Percentiles rank a stretch among this genome's conserved stretches.
These are phyloP conservation scores for Piloderma croceum DNA, from an alignment of 768 basidiomycete genomes.

Conservation along the genomic window DNA sequence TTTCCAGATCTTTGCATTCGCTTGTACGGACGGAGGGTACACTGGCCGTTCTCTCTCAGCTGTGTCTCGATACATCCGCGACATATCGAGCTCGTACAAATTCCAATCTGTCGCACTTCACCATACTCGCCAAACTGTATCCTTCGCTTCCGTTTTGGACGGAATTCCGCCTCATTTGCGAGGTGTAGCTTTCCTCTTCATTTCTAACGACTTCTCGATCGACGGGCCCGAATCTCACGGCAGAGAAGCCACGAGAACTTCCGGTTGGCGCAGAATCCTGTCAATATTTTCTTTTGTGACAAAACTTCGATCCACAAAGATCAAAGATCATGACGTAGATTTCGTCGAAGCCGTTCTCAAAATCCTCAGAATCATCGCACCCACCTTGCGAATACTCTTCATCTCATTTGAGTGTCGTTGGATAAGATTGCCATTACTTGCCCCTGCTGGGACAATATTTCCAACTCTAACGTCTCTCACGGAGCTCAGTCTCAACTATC, in stretches of 20 bases:
- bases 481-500: too few species aligned
- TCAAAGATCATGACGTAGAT: neutral
- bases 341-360: slow-evolving; percentile 1
- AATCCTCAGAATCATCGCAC: slow-evolving; percentile 17
- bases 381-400: slow-evolving; percentile 20
- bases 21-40: slow-evolving; percentile 31
- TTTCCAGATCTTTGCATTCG: slow-evolving; percentile 25
- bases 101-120: slow-evolving; percentile 26
- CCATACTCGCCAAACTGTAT: slow-evolving; percentile 20
- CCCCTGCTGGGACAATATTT: too few species aligned
- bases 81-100: slow-evolving; percentile 20
- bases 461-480: too few species aligned
- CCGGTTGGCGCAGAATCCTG: too few species aligned
- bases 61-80: slow-evolving; percentile 27
- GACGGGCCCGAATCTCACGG: slow-evolving; percentile 3
- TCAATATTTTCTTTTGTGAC: too few species aligned
- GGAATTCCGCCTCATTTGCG: slow-evolving; percentile 16
- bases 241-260: too few species aligned
- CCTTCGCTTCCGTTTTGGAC: slow-evolving; percentile 20
- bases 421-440: too few species aligned
- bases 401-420: too few species aligned
- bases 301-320: slow-evolving; percentile 4
- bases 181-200: slow-evolving; percentile 25
- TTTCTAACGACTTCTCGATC: slow-evolving; percentile 19
- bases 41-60: slow-evolving; percentile 33